Conservation (phyloP, 768 basidiomycete species). For the Basidioascus undulatus region DNA sequence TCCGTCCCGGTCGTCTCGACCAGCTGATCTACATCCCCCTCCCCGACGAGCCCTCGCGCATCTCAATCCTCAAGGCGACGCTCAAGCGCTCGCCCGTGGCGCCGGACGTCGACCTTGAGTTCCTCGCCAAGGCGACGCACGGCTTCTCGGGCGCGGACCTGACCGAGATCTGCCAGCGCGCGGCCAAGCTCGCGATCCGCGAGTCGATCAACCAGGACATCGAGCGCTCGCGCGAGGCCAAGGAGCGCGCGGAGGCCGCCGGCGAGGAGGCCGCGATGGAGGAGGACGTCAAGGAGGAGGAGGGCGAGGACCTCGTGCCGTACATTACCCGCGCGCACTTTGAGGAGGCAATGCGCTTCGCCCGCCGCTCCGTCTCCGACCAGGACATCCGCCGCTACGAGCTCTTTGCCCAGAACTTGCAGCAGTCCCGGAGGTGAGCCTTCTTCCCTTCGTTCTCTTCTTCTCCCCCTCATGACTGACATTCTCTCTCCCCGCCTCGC, state of each 20-base stretch:
- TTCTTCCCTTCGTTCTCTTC: slow-evolving; percentile 2
- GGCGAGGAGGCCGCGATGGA: slow-evolving; percentile 40
- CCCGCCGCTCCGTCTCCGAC: slow-evolving; percentile 72
- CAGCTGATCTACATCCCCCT: slow-evolving; percentile 98
- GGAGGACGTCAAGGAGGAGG: slow-evolving; percentile 43
- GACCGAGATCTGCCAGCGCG: slow-evolving; percentile 96
- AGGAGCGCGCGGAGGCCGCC: slow-evolving; percentile 50
- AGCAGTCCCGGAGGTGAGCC: slow-evolving; percentile 24
- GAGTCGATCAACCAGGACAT: slow-evolving; percentile 88
- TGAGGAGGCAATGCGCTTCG: slow-evolving; percentile 95
- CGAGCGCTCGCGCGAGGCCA: slow-evolving; percentile 46
- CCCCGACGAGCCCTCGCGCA: slow-evolving; percentile 73
- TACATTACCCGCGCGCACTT: slow-evolving; percentile 54
- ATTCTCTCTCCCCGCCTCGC: slow-evolving; percentile 73
- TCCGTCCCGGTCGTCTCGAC: slow-evolving; percentile 94
- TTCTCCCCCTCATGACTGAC: slow-evolving; percentile 26
- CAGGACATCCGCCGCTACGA: slow-evolving; percentile 84
- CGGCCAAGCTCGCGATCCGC: slow-evolving; percentile 89
- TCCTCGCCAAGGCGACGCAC: slow-evolving; percentile 76
- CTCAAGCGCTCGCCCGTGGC: slow-evolving; percentile 82
- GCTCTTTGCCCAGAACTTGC: slow-evolving; percentile 62
- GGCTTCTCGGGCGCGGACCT: slow-evolving; percentile 99
- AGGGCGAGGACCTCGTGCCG: slow-evolving; percentile 62
- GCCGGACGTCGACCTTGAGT: slow-evolving; percentile 52
- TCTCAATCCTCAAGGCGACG: slow-evolving; percentile 71